These are phyloP conservation scores for Volutella citrinella DNA, from an alignment of 2,329 filamentous ascomycete genomes.

Conservation along the genomic window DNA sequence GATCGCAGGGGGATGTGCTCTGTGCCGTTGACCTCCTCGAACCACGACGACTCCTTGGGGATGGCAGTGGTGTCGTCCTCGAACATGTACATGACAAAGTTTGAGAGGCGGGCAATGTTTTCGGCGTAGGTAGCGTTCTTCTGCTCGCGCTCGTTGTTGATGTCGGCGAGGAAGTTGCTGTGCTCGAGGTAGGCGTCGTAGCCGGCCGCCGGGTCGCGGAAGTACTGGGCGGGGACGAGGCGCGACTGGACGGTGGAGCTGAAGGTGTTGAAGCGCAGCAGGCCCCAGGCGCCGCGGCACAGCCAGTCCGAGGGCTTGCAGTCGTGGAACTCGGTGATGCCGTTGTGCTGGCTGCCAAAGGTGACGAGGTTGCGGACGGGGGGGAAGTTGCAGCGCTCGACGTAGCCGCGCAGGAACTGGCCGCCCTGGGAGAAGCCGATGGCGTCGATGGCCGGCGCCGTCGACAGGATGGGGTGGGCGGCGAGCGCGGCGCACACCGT, in stretches of 20 bases:
- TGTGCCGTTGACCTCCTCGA: slow-evolving; percentile 77
- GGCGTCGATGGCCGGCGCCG: slow-evolving; percentile 81
- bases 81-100: slow-evolving; percentile 88
- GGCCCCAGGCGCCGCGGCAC: slow-evolving; percentile 74
- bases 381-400: slow-evolving; percentile 80
- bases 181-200: slow-evolving; percentile 71
- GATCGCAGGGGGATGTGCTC: slow-evolving; percentile 66
- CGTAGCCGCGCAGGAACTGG: slow-evolving; percentile 87
- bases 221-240: slow-evolving; percentile 94
- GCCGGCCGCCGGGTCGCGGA: slow-evolving; percentile 58
- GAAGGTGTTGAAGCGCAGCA: slow-evolving; percentile 82
- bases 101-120: slow-evolving; percentile 67
- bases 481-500: slow-evolving; percentile 76
- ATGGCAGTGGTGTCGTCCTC: slow-evolving; percentile 81
- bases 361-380: slow-evolving; percentile 78
- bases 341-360: slow-evolving; percentile 89
- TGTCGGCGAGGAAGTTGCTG: slow-evolving; percentile 88
- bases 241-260: slow-evolving; percentile 70
- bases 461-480: slow-evolving; percentile 73
- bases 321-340: slow-evolving; percentile 77
- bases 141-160: slow-evolving; percentile 82
- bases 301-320: slow-evolving; percentile 73
- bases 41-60: slow-evolving; percentile 89
- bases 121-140: slow-evolving; percentile 75
- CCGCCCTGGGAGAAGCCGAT: slow-evolving; percentile 95